Percentiles rank a stretch among this genome's conserved stretches.
These are phyloP conservation scores for Jatropha podagrica DNA, from an alignment of 441 rosid species.

Conservation along the genomic window DNA sequence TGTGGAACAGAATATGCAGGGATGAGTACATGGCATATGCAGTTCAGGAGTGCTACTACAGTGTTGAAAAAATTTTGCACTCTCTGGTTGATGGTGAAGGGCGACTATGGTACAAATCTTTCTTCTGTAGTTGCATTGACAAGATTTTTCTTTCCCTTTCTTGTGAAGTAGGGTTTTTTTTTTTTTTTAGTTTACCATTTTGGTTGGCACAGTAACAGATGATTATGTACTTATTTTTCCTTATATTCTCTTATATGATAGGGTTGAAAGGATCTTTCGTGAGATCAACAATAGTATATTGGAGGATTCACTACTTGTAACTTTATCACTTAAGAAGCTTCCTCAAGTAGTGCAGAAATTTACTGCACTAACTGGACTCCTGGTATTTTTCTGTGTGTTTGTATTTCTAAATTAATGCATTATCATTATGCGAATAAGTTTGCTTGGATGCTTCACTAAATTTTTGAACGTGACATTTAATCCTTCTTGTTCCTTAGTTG, in stretches of 20 bases:
- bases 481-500: neutral
- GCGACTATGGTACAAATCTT: constrained; percentile 67
- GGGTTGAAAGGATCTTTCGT: constrained; percentile 94
- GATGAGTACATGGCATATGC: constrained; percentile 99
- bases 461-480: neutral
- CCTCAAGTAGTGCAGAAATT: constrained; percentile 78
- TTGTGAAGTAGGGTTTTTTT: neutral
- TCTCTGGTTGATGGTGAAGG: constrained; percentile 96
- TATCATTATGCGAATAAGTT: neutral
- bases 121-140: constrained; percentile 13
- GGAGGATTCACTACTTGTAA: constrained; percentile 69
- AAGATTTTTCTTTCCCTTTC: constrained; percentile 3
- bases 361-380: constrained; percentile 92
- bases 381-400: constrained; percentile 50
- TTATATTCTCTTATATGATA: constrained; percentile 32
- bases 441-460: neutral
- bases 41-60: constrained; percentile 93
- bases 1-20: constrained; percentile 79
- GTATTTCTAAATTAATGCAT: neutral
- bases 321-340: constrained; percentile 79
- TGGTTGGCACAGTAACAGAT: neutral
- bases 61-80: constrained; percentile 77
- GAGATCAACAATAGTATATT: constrained; percentile 77
- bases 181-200: no score
- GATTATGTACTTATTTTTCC: constrained; percentile 23